Evolutionary conservation across 1,284 basidiomycete species (phyloP).

Genomic region (Laetiporus sulphureus): DNA sequence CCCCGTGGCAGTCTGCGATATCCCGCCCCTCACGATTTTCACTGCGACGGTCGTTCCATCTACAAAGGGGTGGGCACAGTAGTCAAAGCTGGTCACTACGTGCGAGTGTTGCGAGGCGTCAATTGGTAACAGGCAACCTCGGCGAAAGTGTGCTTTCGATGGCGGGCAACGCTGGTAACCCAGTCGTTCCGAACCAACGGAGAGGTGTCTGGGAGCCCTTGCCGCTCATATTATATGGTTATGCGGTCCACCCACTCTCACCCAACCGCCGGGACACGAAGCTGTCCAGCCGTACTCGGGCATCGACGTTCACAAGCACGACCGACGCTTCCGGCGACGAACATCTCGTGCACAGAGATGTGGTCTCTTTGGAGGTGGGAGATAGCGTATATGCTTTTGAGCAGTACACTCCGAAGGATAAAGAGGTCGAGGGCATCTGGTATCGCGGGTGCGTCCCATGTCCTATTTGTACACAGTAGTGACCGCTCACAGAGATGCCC

Average conservation of each 20-base stretch:
- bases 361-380: conserved; percentile 83
- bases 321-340: conserved; percentile 59
- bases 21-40: too few species aligned
- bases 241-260: conserved; percentile 72
- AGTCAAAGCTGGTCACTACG: too few species aligned
- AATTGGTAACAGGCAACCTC: too few species aligned
- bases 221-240: conserved; percentile 76
- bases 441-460: conserved; percentile 80
- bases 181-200: conserved; percentile 10
- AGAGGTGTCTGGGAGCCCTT: conserved; percentile 71
- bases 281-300: conserved; percentile 51
- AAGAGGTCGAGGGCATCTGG: conserved; percentile 76
- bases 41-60: too few species aligned
- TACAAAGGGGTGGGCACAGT: too few species aligned
- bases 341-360: conserved; percentile 58
- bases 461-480: conserved; percentile 5
- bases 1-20: too few species aligned
- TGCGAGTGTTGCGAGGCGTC: too few species aligned
- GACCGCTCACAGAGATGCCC: conserved; percentile 6
- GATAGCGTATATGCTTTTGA: conserved; percentile 98
- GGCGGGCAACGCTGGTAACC: conserved; percentile 12
- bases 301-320: conserved; percentile 64
- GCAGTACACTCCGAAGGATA: conserved; percentile 68
- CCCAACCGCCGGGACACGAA: conserved; percentile 69
- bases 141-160: too few species aligned